A percentile compares a stretch with the other conserved stretches of the same genome.
Evolutionary conservation across 2,329 filamentous ascomycete genomes (phyloP).

Genomic region (Phialophora expanda): DNA sequence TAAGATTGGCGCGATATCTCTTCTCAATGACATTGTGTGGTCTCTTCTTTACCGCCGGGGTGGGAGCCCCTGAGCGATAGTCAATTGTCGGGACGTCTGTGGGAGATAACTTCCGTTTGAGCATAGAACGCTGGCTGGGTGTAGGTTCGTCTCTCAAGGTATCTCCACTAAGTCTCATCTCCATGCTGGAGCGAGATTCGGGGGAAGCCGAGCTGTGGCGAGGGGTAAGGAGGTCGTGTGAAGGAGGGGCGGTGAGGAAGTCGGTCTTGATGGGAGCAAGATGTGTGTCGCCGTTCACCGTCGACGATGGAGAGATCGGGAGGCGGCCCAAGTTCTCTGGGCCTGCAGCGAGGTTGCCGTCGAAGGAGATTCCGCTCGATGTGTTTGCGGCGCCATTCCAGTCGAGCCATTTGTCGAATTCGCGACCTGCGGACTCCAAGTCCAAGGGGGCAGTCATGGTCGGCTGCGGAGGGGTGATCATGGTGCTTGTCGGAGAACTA

Average conservation of each 20-base stretch:
- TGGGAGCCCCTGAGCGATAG: constrained; percentile 65
- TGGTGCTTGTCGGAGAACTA: constrained; percentile 3
- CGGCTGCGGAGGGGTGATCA: constrained; percentile 20
- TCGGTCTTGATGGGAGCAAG: constrained; percentile 26
- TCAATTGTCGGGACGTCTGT: constrained; percentile 61
- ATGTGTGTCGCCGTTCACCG: constrained; percentile 35
- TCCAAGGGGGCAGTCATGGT: constrained; percentile 29
- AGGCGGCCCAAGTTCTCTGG: constrained; percentile 20
- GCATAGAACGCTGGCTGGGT: constrained; percentile 41
- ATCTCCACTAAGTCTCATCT: constrained; percentile 39
- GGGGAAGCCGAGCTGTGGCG: constrained; percentile 40
- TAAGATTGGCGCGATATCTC: constrained; percentile 91
- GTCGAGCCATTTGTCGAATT: constrained; percentile 41
- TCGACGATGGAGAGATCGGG: constrained; percentile 39
- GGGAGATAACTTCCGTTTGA: constrained; percentile 73
- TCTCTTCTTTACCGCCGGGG: constrained; percentile 76
- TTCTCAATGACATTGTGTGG: constrained; percentile 99
- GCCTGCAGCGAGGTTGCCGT: constrained; percentile 16
- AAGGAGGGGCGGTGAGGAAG: constrained; percentile 37
- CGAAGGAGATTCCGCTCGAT: constrained; percentile 12
- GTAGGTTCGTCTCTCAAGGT: constrained; percentile 34
- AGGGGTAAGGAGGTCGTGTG: constrained; percentile 38
- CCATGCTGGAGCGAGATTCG: constrained; percentile 34
- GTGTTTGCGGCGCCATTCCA: constrained; percentile 35
- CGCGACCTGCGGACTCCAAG: constrained; percentile 34